A percentile compares a stretch with the other conserved stretches of the same genome.
Conservation (phyloP, 768 basidiomycete genomes). For the Leucosporidium creatinivorum region DNA sequence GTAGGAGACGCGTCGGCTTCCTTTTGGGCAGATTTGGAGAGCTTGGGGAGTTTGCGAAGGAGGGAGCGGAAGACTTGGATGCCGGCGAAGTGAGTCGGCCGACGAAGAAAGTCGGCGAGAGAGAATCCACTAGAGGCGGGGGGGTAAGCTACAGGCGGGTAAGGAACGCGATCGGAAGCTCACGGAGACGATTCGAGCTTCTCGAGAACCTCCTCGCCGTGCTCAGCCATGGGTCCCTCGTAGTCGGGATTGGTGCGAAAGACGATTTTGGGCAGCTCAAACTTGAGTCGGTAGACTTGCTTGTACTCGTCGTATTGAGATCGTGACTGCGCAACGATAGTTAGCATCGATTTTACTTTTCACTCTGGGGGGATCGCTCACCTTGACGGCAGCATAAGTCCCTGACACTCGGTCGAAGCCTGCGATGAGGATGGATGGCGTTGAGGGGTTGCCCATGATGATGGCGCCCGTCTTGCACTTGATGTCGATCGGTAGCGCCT, state of each 20-base stretch:
- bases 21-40: constrained; percentile 30
- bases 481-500: constrained; percentile 78
- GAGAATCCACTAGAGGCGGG: neutral
- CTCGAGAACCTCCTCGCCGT: constrained; percentile 5
- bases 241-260: constrained; percentile 71
- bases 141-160: neutral
- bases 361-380: too few relatives aligned
- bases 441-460: constrained; percentile 76
- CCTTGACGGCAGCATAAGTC: constrained; percentile 61
- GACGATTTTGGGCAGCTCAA: constrained; percentile 58
- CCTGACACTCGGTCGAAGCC: constrained; percentile 74
- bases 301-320: constrained; percentile 79
- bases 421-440: constrained; percentile 68
- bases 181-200: neutral
- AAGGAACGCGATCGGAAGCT: neutral
- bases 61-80: constrained; percentile 3
- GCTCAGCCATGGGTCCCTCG: constrained; percentile 52
- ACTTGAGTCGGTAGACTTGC: constrained; percentile 63
- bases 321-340: too few relatives aligned
- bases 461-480: constrained; percentile 71
- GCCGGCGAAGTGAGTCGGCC: neutral
- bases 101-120: neutral
- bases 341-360: too few relatives aligned
- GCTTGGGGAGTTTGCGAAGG: constrained; percentile 6
- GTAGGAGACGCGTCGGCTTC: too few relatives aligned